Conservation (phyloP, 495 filamentous ascomycete species). For the Hypoxylon crocopeplum region DNA sequence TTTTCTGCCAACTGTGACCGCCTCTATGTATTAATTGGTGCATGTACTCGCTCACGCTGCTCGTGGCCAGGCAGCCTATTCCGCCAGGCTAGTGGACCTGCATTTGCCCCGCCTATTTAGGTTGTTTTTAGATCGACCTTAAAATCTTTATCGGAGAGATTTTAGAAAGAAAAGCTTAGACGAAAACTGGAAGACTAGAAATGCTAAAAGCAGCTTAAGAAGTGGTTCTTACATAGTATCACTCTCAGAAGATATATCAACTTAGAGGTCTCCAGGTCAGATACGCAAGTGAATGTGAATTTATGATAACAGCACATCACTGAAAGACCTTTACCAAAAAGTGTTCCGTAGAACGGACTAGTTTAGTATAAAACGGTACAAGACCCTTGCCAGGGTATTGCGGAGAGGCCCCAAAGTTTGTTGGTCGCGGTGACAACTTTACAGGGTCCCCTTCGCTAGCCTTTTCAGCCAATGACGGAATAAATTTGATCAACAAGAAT, state of each 20-base stretch:
- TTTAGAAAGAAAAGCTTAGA: too few relatives aligned
- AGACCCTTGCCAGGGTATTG: constrained; percentile 16
- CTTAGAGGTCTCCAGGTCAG: too few relatives aligned
- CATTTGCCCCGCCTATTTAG: not conserved
- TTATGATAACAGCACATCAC: too few relatives aligned
- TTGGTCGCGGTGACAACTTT: not conserved
- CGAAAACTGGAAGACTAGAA: too few relatives aligned
- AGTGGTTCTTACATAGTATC: too few relatives aligned
- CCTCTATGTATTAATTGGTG: constrained; percentile 3
- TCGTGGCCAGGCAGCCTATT: too few relatives aligned
- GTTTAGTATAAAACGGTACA: not conserved
- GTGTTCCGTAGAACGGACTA: too few relatives aligned
- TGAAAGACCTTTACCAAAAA: too few relatives aligned
- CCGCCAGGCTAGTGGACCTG: not conserved
- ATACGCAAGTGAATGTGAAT: too few relatives aligned
- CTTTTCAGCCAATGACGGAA: constrained; percentile 28
- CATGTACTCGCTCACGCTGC: too few relatives aligned
- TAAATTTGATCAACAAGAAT: constrained; percentile 23
- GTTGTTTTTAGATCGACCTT: not conserved
- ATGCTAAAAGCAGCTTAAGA: too few relatives aligned
- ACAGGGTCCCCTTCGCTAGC: constrained; percentile 1
- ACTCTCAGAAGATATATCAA: too few relatives aligned
- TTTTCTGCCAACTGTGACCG: constrained; percentile 34
- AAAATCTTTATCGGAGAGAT: constrained; percentile 1
- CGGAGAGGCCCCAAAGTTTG: constrained; percentile 5